Percentiles rank a stretch among this genome's conserved stretches.
phyloP scores from a whole-genome alignment of 176 grass and related monocot genomes.

The Triticum dicoccoides region DNA sequence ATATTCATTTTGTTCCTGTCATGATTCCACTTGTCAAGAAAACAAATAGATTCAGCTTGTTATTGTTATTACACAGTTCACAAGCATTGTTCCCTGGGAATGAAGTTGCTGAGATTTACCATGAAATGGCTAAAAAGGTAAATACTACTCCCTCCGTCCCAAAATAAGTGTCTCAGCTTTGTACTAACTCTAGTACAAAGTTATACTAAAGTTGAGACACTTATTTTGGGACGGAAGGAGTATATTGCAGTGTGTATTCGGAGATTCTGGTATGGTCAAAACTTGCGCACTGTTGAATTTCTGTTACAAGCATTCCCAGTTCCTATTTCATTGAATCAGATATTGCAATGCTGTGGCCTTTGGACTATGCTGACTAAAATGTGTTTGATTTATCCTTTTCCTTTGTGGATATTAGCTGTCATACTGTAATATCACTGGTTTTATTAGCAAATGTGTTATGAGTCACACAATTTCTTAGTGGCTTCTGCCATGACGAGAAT shows the following conservation, averaged over 20 bases:
- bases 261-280: conserved; percentile 13
- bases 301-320: not conserved
- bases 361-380: conserved; percentile 8
- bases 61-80: conserved; percentile 55
- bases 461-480: not conserved
- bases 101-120: conserved; percentile 78
- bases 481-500: not conserved
- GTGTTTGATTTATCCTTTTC: not conserved
- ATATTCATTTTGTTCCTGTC: not conserved
- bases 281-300: not conserved
- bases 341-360: not conserved
- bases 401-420: not conserved
- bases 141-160: not conserved
- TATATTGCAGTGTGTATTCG: not conserved
- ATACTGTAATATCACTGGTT: conserved; percentile 2
- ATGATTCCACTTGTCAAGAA: not conserved
- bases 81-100: conserved; percentile 84
- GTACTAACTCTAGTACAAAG: no score
- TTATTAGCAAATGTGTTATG: not conserved
- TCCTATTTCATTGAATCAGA: not conserved
- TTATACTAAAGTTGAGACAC: no score
- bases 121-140: conserved; percentile 92
- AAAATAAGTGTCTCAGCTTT: no score
- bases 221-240: no score
- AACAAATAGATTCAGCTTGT: conserved; percentile 5